Base-by-base conservation (phyloP, 2,329 filamentous ascomycete genomes). In the Ascomycota sp. region DNA sequence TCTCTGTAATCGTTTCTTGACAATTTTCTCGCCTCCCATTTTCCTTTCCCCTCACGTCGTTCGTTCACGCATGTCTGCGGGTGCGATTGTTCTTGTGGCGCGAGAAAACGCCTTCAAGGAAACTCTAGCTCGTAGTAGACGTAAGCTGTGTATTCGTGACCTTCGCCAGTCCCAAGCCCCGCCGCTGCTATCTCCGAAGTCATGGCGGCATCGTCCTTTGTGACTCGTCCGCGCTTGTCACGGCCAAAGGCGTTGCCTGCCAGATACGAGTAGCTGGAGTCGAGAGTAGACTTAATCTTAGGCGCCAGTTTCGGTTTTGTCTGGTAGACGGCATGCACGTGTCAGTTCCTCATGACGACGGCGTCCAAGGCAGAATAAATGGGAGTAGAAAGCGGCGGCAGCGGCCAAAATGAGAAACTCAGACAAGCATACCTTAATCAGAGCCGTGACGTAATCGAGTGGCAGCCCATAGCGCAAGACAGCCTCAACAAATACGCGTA, bases 51-150 rank as follows among this genome's bases (percentile, higher is more conserved):
- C n/a, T n/a, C n/a, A n/a, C n/a, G n/a, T n/a, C n/a, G n/a, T n/a
- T n/a, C n/a, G n/a, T n/a, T n/a, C n/a, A n/a, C n/a, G n/a, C n/a
- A n/a, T n/a, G n/a, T n/a, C n/a, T n/a, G n/a, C n/a, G n/a, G n/a
- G n/a, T n/a, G n/a, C n/a, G n/a, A n/a, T n/a, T n/a, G n/a, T n/a
- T n/a, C n/a, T n/a, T 13, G 7, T 13, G 22, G 13, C 11, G 4
- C 17, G 4, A n/a, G 17, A 8, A 20, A 5, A 19, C 25, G 8
- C 17, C 26, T 10, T 46, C 35, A 51, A 29, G 63, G 61, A 33
- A 95, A 72, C 47, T 89, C 80, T 48, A 95, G 79, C 50, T 93
- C 81, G 56, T 95, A 98, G 61, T 85, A 94, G 47, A 95, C 89
- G 55, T 91, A 98, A 25, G 89, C 77, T 35, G 82, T 89, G 59